Conservation (phyloP, 345 rosid genomes). For the Carallia brachiata region DNA sequence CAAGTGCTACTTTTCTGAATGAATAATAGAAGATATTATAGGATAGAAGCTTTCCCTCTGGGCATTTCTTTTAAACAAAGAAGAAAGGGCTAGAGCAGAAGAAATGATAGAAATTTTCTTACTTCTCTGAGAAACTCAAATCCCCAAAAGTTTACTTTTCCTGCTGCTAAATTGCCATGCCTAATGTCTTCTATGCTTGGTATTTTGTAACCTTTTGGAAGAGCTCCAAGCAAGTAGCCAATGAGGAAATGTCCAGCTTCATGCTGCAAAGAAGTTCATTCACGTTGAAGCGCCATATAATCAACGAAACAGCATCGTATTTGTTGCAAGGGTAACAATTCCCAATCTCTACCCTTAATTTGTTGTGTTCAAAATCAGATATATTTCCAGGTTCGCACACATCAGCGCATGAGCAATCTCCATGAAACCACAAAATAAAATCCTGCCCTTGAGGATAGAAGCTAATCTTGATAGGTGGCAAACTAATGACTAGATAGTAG, state of each 20-base stretch:
- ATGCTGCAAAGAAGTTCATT: constrained; percentile 31
- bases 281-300: background rate
- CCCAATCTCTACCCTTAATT: too few relatives aligned
- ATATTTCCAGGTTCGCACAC: too few relatives aligned
- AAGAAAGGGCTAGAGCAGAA: background rate
- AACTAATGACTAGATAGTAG: background rate
- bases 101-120: background rate
- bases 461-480: background rate
- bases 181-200: constrained; percentile 34
- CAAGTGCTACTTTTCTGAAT: too few relatives aligned
- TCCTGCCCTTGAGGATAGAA: too few relatives aligned
- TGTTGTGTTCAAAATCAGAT: too few relatives aligned
- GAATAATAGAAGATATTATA: too few relatives aligned
- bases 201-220: constrained; percentile 49
- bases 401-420: too few relatives aligned
- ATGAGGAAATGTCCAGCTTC: constrained; percentile 67
- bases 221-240: constrained; percentile 61
- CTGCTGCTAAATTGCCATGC: constrained; percentile 21
- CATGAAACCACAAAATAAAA: too few relatives aligned
- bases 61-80: background rate
- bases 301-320: too few relatives aligned
- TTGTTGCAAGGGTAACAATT: too few relatives aligned
- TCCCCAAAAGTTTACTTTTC: constrained; percentile 49
- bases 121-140: constrained; percentile 60
- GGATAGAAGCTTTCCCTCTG: too few relatives aligned